Percentiles rank a stretch among this genome's conserved stretches.
Evolutionary conservation across 148 eudicot species (phyloP).

Genomic region (Fagopyrum homotropicum): DNA sequence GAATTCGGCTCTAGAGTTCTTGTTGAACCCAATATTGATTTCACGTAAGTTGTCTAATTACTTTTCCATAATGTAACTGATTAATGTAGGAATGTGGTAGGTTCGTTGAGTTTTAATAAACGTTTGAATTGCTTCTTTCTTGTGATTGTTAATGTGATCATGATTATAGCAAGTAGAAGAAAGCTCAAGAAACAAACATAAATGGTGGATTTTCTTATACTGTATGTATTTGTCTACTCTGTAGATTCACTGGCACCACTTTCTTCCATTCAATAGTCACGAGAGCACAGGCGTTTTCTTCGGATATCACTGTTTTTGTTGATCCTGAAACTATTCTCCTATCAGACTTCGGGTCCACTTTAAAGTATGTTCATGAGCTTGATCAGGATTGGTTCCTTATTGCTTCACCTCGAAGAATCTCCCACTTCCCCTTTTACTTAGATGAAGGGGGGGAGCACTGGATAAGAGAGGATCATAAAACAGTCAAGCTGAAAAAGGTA

Average conservation of each 20-base stretch:
- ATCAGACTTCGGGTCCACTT: constrained; percentile 53
- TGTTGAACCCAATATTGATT: constrained; percentile 69
- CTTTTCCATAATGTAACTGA: neutral
- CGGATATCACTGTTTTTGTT: constrained; percentile 61
- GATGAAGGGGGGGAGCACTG: constrained; percentile 55
- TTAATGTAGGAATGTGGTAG: neutral
- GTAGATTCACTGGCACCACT: constrained; percentile 66
- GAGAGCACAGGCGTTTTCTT: constrained; percentile 61
- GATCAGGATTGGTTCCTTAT: constrained; percentile 89
- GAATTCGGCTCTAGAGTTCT: constrained; percentile 56
- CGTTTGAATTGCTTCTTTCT: neutral
- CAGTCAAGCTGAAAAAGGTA: constrained; percentile 51
- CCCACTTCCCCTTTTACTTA: constrained; percentile 51
- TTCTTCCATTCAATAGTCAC: constrained; percentile 97
- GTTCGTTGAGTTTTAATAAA: neutral
- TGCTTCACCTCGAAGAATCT: constrained; percentile 43
- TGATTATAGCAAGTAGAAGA: constrained; percentile 4
- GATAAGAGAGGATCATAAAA: constrained; percentile 45
- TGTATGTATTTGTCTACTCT: neutral
- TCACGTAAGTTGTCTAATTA: constrained; percentile 49
- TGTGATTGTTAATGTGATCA: neutral
- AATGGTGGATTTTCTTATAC: neutral
- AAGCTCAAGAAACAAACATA: neutral
- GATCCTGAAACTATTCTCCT: constrained; percentile 77
- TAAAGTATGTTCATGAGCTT: constrained; percentile 57